Evolutionary conservation across 164 flowering plant species (phyloP), one percentile per base, ranked within the genome.

Genomic region (Berberis vulgaris): DNA sequence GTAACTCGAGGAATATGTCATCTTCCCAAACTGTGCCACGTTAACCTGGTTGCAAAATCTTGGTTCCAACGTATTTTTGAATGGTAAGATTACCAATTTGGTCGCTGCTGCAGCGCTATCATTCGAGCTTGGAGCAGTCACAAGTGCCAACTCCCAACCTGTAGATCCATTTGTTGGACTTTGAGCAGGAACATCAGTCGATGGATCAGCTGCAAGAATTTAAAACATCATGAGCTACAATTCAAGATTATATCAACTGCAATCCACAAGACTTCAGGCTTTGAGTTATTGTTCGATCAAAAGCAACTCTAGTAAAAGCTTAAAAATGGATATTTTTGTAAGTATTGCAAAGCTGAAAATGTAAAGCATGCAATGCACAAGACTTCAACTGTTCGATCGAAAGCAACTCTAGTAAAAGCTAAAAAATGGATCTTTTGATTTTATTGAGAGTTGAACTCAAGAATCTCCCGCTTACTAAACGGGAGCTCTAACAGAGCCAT

Each of bases 141-240:
- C 98, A 69, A 91, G 93, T 57, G 89, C 97, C 70, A 91, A 74
- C 70, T 90, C 98, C 98, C 98, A 93, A 60, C 98, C 97, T 43
- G 94, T 76, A 40, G 85, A 65, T 70, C 85, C 89, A 76, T 77
- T 84, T 45, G 74, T 67, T 12, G 64, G 66, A 73, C 65, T 78
- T 67, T 80, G 61, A 49, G 85, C 57, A 60, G 87, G 12, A 40
- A 59, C 63, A 67, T 59, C 60, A 53, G 67, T 45, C 69, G 82
- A 77, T 59, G 74, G 80, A 60, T 83, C 83, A 42, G 73, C 84
- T 81, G 79, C 68, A 75, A 65, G 47, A 64, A 65, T 3, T 11
- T 47, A 57, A 47, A 1, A 54, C 7, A 45, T 67, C 10, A 54
- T 13, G 57, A 65, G 64, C 8, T 50, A 26, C 40, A 41, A 1